Evolutionary conservation across 305 asterid species (phyloP).

Genomic region (Fraxinus paxiana): DNA sequence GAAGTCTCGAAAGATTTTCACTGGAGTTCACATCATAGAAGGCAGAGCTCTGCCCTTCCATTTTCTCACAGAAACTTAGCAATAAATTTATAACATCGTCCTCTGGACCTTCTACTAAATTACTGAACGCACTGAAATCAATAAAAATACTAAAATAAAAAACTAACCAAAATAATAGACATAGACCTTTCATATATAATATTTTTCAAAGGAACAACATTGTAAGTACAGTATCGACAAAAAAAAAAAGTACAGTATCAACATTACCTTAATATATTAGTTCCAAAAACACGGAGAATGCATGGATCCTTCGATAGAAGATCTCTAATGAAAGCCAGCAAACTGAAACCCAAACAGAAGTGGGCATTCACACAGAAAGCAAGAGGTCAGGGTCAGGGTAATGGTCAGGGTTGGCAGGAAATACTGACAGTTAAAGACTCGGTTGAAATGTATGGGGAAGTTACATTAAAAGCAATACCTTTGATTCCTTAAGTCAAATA

Average conservation of each 20-base stretch:
- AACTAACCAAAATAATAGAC: neutral
- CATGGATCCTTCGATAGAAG: constrained; percentile 54
- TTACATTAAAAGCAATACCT: constrained; percentile 46
- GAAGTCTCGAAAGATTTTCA: constrained; percentile 41
- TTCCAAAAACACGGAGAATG: constrained; percentile 45
- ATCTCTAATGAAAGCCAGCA: constrained; percentile 56
- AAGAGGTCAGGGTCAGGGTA: neutral
- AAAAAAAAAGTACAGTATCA: neutral
- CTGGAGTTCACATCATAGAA: constrained; percentile 41
- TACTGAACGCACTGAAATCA: constrained; percentile 69
- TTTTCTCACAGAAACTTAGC: constrained; percentile 59
- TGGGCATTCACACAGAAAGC: constrained; percentile 23
- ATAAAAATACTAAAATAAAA: constrained; percentile 24
- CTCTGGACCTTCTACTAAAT: constrained; percentile 49
- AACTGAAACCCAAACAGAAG: constrained; percentile 44
- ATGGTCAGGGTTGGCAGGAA: neutral
- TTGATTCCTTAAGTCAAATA: constrained; percentile 56
- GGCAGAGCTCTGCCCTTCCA: constrained; percentile 41
- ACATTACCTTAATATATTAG: constrained; percentile 60
- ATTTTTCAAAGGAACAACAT: constrained; percentile 15
- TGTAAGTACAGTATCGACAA: constrained; percentile 7
- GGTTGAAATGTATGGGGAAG: constrained; percentile 16
- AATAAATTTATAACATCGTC: constrained; percentile 63
- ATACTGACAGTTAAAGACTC: constrained; percentile 2
- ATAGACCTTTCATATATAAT: constrained; percentile 9